Percentiles rank a stretch among this genome's conserved stretches.
These are phyloP conservation scores for Suillus cothurnatus DNA, from an alignment of 768 basidiomycete genomes.

Conservation along the genomic window DNA sequence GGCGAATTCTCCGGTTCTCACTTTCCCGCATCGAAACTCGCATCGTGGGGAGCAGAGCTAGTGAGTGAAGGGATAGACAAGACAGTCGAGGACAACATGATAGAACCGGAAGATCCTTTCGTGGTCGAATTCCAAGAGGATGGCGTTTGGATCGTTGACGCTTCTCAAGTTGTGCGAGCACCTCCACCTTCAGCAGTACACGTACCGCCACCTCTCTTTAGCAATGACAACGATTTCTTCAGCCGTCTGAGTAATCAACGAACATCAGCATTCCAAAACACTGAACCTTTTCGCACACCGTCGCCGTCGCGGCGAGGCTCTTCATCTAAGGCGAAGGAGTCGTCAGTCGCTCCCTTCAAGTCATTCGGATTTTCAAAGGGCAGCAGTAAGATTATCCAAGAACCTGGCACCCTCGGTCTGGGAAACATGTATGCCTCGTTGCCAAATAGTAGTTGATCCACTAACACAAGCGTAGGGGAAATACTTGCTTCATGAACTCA, in stretches of 20 bases:
- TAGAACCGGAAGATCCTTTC: constrained; percentile 68
- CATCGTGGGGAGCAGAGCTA: constrained; percentile 38
- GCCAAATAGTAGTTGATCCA: constrained; percentile 6
- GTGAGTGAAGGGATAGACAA: constrained; percentile 45
- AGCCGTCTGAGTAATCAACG: constrained; percentile 38
- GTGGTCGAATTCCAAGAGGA: constrained; percentile 71
- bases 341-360: constrained; percentile 30
- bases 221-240: constrained; percentile 58
- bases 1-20: constrained; percentile 35
- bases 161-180: constrained; percentile 9
- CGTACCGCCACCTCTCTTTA: constrained; percentile 54
- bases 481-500: constrained; percentile 99
- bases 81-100: constrained; percentile 58
- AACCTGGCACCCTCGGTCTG: constrained; percentile 83
- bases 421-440: constrained; percentile 70
- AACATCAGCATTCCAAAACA: constrained; percentile 22
- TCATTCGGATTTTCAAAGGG: constrained; percentile 38
- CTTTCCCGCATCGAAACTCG: constrained; percentile 30
- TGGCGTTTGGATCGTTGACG: constrained; percentile 61
- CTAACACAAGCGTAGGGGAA: constrained; percentile 60
- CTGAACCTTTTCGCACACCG: constrained; percentile 26
- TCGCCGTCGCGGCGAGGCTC: constrained; percentile 23
- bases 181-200: constrained; percentile 19
- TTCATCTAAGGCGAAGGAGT: constrained; percentile 27
- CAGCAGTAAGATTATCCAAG: constrained; percentile 42